Evolutionary conservation across 2,329 filamentous ascomycete genomes (phyloP).

Genomic region (Lecanicillium sp.): DNA sequence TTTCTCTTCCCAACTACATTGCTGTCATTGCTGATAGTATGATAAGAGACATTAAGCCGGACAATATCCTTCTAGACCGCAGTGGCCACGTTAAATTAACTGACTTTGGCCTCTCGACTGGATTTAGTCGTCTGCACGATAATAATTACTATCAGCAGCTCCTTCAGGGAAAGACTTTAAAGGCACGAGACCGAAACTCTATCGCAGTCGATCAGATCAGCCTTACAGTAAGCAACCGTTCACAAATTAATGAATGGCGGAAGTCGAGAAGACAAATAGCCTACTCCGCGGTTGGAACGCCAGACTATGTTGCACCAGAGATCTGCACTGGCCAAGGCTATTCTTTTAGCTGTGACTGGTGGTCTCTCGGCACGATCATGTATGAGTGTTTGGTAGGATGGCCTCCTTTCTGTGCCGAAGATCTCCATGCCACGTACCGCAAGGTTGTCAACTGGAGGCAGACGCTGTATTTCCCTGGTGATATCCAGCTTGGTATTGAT

Average conservation of each 20-base stretch:
- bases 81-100: conserved; percentile 97
- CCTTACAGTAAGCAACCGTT: conserved; percentile 92
- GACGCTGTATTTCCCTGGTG: conserved; percentile 91
- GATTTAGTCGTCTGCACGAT: conserved; percentile 95
- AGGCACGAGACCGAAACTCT: conserved; percentile 76
- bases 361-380: conserved; percentile 98
- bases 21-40: no score
- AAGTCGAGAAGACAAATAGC: conserved; percentile 92
- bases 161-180: conserved; percentile 68
- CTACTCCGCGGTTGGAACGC: conserved; percentile 95
- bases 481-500: conserved; percentile 79
- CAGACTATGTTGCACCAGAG: conserved; percentile 96
- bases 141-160: conserved; percentile 98
- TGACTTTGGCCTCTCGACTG: conserved; percentile 94
- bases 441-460: conserved; percentile 99
- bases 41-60: conserved; percentile 90
- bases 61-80: conserved; percentile 93
- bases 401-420: conserved; percentile 98
- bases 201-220: conserved; percentile 98
- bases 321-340: conserved; percentile 97
- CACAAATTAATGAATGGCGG: conserved; percentile 97
- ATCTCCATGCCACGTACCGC: conserved; percentile 93
- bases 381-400: conserved; percentile 98
- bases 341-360: conserved; percentile 97
- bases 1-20: no score